phyloP scores from a whole-genome alignment of 768 basidiomycete species.

The Kwoniella pini region DNA sequence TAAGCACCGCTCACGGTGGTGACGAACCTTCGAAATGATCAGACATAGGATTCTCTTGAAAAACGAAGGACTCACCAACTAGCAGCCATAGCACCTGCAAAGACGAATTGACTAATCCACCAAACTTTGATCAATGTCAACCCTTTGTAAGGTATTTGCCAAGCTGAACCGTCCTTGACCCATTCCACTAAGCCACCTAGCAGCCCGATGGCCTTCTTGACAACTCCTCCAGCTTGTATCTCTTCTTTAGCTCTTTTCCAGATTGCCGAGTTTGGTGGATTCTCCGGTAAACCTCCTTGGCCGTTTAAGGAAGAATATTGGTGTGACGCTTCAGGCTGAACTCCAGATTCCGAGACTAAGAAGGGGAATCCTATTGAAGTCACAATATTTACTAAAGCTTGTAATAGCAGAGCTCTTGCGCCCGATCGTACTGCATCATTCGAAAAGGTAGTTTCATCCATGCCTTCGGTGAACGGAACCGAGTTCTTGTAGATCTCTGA shows the following conservation, averaged over 20 bases:
- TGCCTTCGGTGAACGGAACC: slow-evolving; percentile 46
- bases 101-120: slow-evolving; percentile 73
- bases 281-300: slow-evolving; percentile 1
- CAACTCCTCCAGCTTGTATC: slow-evolving; percentile 12
- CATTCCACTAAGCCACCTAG: slow-evolving; percentile 8
- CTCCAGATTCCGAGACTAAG: slow-evolving; percentile 56
- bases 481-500: slow-evolving; percentile 75
- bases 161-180: slow-evolving; percentile 16
- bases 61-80: slow-evolving; percentile 67
- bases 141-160: slow-evolving; percentile 51
- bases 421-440: slow-evolving; percentile 76
- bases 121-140: slow-evolving; percentile 61
- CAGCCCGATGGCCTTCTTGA: slow-evolving; percentile 7
- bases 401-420: slow-evolving; percentile 77
- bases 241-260: slow-evolving; percentile 31
- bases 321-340: slow-evolving; percentile 20
- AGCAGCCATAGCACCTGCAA: slow-evolving; percentile 73
- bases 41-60: background rate
- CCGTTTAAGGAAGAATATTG: slow-evolving; percentile 23
- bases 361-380: slow-evolving; percentile 72
- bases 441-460: slow-evolving; percentile 57
- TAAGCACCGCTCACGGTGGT: slow-evolving; percentile 71
- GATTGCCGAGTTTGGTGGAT: slow-evolving; percentile 16
- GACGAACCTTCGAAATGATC: slow-evolving; percentile 62
- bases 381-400: slow-evolving; percentile 67